Base-by-base conservation (phyloP, 164 flowering plant species). In the Magnolia changhungtana region DNA sequence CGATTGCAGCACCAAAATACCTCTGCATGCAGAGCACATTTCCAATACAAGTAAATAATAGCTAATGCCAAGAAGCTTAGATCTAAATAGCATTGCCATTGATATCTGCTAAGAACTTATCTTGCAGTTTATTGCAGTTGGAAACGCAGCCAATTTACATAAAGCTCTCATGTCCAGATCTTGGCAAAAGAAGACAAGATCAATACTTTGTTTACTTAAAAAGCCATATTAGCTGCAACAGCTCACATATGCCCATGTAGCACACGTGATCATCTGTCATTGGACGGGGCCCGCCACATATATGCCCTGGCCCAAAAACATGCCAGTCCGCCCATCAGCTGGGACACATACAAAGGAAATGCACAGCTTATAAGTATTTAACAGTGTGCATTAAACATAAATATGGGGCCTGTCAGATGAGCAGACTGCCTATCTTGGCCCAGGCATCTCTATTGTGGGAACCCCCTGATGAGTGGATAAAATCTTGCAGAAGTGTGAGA, bases 1-100 rank as follows among this genome's bases (percentile, higher is more conserved):
- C 98, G 76, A 95, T 90, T 67, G 97, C 95, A 81, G 98, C 94
- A 64, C 98, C 98, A 81, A 88, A 95, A 79, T 95, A 95, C 78
- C 87, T 90, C 97, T 94, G 78, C 6, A 84, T 31, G 50, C n/a
- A 67, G 21, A 79, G 63, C 70, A 76, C 19, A 65, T 52, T 66
- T 49, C 27, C 37, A 21, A 7, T 11, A 70, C 45, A 37, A 37
- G 69, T 31, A 29, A 31, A 37, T 29, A 68, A 13, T 11, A 55
- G 16, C 18, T 11, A 55, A 55, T 37, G 63, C 11, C 55, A 63
- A 71, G 20, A 69, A 69, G 19, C 6, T 72, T 8, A 72, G n/a
- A 63, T 69, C 69, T 66, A 51, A n/a, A 21, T 20, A 4, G 65
- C 3, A 29, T 72, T 67, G 14, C 8, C 0, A 4, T 9, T 20